phyloP scores from a whole-genome alignment of 495 filamentous ascomycete species.

The Aspergillus hancockii region DNA sequence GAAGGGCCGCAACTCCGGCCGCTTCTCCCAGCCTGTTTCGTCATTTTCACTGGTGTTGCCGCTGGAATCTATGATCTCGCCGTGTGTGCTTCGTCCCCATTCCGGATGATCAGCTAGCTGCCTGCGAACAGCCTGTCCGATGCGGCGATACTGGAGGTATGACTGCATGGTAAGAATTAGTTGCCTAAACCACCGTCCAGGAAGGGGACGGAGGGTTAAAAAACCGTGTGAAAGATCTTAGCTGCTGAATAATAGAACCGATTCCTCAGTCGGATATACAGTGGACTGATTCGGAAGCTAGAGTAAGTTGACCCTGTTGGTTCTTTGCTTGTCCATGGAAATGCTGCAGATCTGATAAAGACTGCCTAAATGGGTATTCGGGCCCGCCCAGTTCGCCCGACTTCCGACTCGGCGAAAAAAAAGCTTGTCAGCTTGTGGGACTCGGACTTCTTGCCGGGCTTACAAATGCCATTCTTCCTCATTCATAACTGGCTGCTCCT shows the following conservation, averaged over 20 bases:
- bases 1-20: background rate
- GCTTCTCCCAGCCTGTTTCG: slow-evolving; percentile 1
- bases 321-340: too few species aligned
- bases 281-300: background rate
- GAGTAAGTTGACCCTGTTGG: too few species aligned
- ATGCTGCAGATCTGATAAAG: background rate
- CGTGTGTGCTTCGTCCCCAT: background rate
- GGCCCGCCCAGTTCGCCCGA: background rate
- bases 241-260: background rate
- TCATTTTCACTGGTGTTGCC: background rate
- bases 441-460: background rate
- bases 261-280: background rate
- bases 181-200: background rate
- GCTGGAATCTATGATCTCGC: background rate
- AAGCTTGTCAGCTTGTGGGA: background rate
- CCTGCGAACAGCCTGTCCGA: slow-evolving; percentile 15
- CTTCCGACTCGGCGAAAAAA: background rate
- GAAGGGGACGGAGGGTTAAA: background rate
- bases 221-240: background rate
- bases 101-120: slow-evolving; percentile 13
- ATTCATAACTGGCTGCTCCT: background rate
- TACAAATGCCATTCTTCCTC: background rate
- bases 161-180: slow-evolving; percentile 16
- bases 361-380: background rate
- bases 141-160: slow-evolving; percentile 18